Evolutionary conservation across 805 yeast genomes (phyloP), one percentile per base, ranked within the genome.

Genomic region (Ogataea dorogensis): DNA sequence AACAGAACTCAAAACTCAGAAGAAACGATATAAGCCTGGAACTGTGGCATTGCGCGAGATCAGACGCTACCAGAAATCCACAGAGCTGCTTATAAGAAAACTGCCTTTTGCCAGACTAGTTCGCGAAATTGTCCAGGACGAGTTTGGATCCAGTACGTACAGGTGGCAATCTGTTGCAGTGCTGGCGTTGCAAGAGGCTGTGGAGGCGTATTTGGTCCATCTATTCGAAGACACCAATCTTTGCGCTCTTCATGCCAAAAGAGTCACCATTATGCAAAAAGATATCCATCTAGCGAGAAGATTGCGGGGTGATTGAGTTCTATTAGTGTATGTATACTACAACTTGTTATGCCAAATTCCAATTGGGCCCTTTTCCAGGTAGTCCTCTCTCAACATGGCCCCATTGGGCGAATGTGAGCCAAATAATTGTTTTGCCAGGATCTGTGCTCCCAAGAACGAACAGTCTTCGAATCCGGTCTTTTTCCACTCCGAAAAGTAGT

Each of bases 401-500:
- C 79, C 81, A 33, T 80, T 79, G n/a, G 18, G 25, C 28, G 77
- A 73, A 33, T 70, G 69, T 21, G 33, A 24, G 7, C 80, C 76
- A 54, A 84, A 89, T 10, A 86, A 75, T 64, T 87, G 96, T 60
- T 86, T 87, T 13, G 95, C 77, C 28, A 86, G 81, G 31, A 89
- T 84, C 60, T 87, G 86, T 2, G 85, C 95, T 2, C 98, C 98
- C 43, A 89, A 64, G 54, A 89, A 86, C 40, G 77, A 71, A 20
- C 81, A 76, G 48, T 86, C 88, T 40, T 81, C 79, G 73, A 82
- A 81, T 1, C 91, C 88, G 24, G 63, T 61, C 58, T 77, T 77
- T 63, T 89, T 89, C 97, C 97, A 91, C 48, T 86, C 95, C 1
- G 95, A 86, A 63, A 91, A 91, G 60, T 91, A 89, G 38, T 91